A percentile compares a stretch with the other conserved stretches of the same genome.
phyloP scores from a whole-genome alignment of 495 filamentous ascomycete species.

The Trichoderma erinaceum region DNA sequence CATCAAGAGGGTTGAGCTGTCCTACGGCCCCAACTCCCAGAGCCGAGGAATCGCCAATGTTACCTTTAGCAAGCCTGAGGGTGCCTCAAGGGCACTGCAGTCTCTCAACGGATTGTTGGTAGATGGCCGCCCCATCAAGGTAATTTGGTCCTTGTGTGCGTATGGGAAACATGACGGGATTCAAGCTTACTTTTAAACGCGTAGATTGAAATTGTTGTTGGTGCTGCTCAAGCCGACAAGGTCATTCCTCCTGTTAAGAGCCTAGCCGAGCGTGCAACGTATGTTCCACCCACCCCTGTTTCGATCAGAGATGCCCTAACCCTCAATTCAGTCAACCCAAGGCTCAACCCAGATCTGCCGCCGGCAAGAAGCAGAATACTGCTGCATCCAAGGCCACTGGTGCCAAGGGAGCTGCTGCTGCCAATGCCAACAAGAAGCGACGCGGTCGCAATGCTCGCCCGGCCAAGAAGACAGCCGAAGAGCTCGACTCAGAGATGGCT shows the following conservation, averaged over 20 bases:
- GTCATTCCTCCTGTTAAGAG: slow-evolving; percentile 59
- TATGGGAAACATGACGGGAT: not conserved
- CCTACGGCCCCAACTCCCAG: slow-evolving; percentile 83
- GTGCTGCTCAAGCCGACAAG: slow-evolving; percentile 60
- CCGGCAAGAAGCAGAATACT: slow-evolving; percentile 55
- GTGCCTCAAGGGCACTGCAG: slow-evolving; percentile 72
- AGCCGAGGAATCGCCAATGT: slow-evolving; percentile 78
- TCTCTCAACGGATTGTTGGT: slow-evolving; percentile 82
- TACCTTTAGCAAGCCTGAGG: slow-evolving; percentile 65
- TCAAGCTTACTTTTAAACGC: slow-evolving; percentile 22
- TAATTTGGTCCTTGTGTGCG: slow-evolving; percentile 29
- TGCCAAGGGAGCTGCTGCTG: slow-evolving; percentile 35
- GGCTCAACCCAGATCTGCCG: slow-evolving; percentile 75
- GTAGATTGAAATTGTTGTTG: slow-evolving; percentile 87
- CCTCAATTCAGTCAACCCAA: slow-evolving; percentile 50
- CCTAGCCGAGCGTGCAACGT: slow-evolving; percentile 82
- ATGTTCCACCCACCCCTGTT: slow-evolving; percentile 19
- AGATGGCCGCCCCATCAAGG: slow-evolving; percentile 87
- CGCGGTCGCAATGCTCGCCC: slow-evolving; percentile 53
- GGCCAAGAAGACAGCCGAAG: slow-evolving; percentile 85
- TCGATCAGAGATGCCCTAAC: slow-evolving; percentile 11
- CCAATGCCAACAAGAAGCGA: slow-evolving; percentile 47
- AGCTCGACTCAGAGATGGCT: slow-evolving; percentile 89
- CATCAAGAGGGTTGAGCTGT: slow-evolving; percentile 80
- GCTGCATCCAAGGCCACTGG: slow-evolving; percentile 30